Evolutionary conservation across 192 early-diverging fungal species (phyloP), one percentile per base, ranked within the genome.

Genomic region (Coemansia sp.): DNA sequence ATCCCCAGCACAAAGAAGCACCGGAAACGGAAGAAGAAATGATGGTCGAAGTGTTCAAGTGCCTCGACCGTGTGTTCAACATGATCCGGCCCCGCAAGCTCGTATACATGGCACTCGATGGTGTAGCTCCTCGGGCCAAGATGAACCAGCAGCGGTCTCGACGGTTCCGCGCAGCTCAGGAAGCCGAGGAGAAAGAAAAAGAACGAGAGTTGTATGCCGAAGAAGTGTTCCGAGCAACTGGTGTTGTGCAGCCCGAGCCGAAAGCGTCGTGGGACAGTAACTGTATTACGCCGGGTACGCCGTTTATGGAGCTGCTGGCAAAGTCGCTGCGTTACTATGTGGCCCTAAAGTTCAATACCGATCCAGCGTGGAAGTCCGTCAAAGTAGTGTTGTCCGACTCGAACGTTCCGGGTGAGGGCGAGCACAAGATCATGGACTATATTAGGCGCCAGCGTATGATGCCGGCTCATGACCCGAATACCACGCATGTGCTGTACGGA

Each of bases 91-190:
- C 97, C 9, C 84, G 95, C 59, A 96, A 95, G 80, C 63, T 99
- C 8, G 82, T 99, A 25, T 99, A 95, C 74, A 95, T 99, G 92
- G 97, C 97, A 58, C 92, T 99, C 57, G 91, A 93, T 64, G 96
- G 98, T 21, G 98, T 99, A n/a, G 98, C 98, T 1, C 98, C 98
- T 45, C 86, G 98, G 21, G 98, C 98, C 19, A 99, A 99, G 64
- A 98, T 99, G 96, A 99, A 99, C 75, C 98, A 99, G 73, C 98
- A 99, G 68, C 89, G 98, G 21, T 91, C 95, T 29, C 90, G 98
- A 65, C 91, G 98, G 52, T 99, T 99, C 87, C 88, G 94, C 24
- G 90, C 96, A 2, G 88, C 94, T 9, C 92, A 92, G 65, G 93
- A 94, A 53, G 78, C 67, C 4, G 71, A 75, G 52, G 71, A 76